Base-by-base conservation (phyloP, 495 filamentous ascomycete genomes). In the Trichoderma virens region DNA sequence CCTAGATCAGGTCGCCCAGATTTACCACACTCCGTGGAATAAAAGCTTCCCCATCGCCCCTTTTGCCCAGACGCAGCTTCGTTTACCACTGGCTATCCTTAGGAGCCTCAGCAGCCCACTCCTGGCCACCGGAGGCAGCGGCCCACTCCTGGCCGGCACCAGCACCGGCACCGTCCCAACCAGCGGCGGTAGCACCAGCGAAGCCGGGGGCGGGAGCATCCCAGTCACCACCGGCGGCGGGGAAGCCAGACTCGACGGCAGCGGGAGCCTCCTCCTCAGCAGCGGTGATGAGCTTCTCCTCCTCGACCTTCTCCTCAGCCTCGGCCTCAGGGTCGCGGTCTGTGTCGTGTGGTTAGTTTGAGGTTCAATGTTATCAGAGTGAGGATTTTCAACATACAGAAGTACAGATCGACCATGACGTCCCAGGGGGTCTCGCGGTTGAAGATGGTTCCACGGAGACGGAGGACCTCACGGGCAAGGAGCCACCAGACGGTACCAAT, bases 401-500 rank as follows among this genome's bases (percentile, higher is more conserved):
- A 98, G 91, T 98, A 98, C 70, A 98, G 86, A 88, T 98, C 94
- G 70, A 93, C 90, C 89, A 98, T 97, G 77, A 93, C 88, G 73
- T 98, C 94, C 94, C 94, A 98, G 77, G 95, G 90, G 61, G 87
- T 87, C 76, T 98, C 95, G 70, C 94, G 91, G 82, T 85, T 89
- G 71, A 91, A 88, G 70, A 98, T 88, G 69, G 92, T 97, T 69
- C 95, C 94, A 72, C 94, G 91, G 71, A 98, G 90, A 79, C 94
- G 91, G 78, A 98, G 93, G 74, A 98, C 92, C 87, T 98, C 94
- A 84, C 94, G 94, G 74, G 94, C 92, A 69, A 98, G 84, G 89
- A 98, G 90, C 94, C 94, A 98, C 94, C 94, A 98, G 84, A 98
- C 80, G 68, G 94, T 85, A 82, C 94, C 94, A 70, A 98, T 98